Base-by-base conservation (phyloP, 257 asterid species). In the Rhazya stricta region DNA sequence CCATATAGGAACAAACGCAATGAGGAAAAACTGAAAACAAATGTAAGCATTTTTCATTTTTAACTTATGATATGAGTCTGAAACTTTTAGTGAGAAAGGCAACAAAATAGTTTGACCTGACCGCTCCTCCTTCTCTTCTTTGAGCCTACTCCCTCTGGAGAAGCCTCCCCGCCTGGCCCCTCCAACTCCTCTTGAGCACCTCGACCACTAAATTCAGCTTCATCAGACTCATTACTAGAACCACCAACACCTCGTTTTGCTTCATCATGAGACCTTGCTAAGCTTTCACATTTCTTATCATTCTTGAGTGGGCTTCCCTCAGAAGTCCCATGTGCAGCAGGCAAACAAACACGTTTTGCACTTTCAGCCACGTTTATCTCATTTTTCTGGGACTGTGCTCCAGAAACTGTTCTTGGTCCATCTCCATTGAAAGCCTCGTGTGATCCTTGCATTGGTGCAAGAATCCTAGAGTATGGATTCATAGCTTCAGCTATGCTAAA, bases 101-200 rank as follows among this genome's bases (percentile, higher is more conserved):
- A 57, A 30, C 23, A 18, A 73, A 71, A 54, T 78, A 63, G 45
- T 41, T 19, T 60, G 53, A 93, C 98, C 97, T 90, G 90, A 67
- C 79, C 80, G 62, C 72, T 84, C 82, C 91, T 87, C 87, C 90
- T 95, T 87, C 98, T 88, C 86, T 89, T 94, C 90, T 87, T 88
- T 32, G 87, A 76, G 29, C 80, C 85, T 32, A 70, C 11, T 73
- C 87, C 89, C 86, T 88, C 86, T 73, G 83, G 79, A 37, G 85
- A 82, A 56, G 87, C 83, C 78, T 77, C 88, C 62, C 80, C 86
- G 1, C 76, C 83, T 0, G 82, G 71, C 34, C 88, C 85, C 8
- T 78, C 89, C 43, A 65, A 66, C 81, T 85, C 94, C 77, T 85
- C 92, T 76, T 80, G 95, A 75, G 72, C 86, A 71, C 88, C 89